phyloP scores from a whole-genome alignment of 2,329 filamentous ascomycete genomes.

The Spiromastix sp. region DNA sequence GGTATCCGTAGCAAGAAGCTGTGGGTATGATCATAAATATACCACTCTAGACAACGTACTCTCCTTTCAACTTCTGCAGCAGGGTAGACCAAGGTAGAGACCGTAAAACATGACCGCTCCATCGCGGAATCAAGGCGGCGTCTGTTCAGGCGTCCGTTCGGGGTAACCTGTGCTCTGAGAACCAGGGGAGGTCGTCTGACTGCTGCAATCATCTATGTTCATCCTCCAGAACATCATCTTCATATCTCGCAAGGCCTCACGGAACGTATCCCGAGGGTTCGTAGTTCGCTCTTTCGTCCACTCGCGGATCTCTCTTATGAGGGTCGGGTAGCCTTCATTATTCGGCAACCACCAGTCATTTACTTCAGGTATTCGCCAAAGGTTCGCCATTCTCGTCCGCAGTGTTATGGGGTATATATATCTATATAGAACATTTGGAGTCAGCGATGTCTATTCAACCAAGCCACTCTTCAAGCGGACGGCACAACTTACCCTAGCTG shows the following conservation, averaged over 20 bases:
- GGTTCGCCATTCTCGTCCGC: constrained; percentile 61
- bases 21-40: no score
- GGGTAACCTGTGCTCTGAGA: constrained; percentile 6
- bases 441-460: no score
- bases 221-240: constrained; percentile 60
- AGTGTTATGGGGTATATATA: constrained; percentile 73
- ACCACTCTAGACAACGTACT: no score
- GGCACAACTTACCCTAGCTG: constrained; percentile 56
- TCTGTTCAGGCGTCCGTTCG: constrained; percentile 6
- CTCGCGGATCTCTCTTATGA: constrained; percentile 65
- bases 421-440: no score
- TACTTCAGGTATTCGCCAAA: constrained; percentile 63
- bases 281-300: constrained; percentile 71
- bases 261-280: constrained; percentile 39
- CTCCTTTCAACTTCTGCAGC: no score
- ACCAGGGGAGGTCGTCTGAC: constrained; percentile 19
- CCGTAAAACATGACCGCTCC: no score
- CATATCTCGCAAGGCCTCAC: constrained; percentile 62
- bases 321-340: constrained; percentile 61
- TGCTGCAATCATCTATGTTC: constrained; percentile 39
- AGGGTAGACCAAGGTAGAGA: no score
- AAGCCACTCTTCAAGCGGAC: no score
- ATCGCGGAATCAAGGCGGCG: no score
- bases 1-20: no score
- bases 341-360: constrained; percentile 71